Percentiles rank a stretch among this genome's conserved stretches.
These are phyloP conservation scores for Starmerella roubikii DNA, from an alignment of 805 yeast genomes.

Conservation along the genomic window DNA sequence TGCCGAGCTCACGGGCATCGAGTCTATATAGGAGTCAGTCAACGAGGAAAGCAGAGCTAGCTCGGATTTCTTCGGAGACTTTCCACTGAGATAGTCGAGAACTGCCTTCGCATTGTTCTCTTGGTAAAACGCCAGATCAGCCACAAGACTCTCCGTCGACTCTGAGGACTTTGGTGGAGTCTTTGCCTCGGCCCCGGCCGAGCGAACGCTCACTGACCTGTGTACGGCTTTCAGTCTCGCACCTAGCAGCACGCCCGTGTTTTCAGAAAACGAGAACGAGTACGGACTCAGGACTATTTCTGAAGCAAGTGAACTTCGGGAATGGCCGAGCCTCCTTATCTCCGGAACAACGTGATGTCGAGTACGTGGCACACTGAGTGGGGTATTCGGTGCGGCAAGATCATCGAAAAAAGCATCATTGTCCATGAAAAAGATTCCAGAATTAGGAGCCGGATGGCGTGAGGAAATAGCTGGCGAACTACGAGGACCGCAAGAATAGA, in stretches of 20 bases:
- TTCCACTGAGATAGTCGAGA: not conserved
- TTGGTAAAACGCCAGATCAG: too few species aligned
- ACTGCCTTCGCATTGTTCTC: not conserved
- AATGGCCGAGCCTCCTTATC: too few species aligned
- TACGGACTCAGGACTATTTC: slow-evolving; percentile 4
- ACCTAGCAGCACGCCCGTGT: slow-evolving; percentile 12
- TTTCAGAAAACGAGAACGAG: slow-evolving; percentile 18
- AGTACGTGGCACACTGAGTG: too few species aligned
- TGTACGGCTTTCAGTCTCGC: slow-evolving; percentile 19
- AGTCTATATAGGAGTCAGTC: slow-evolving; percentile 2
- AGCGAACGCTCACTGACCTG: not conserved
- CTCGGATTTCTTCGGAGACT: not conserved
- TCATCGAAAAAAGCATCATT: too few species aligned
- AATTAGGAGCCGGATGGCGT: too few species aligned
- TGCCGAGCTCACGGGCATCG: not conserved
- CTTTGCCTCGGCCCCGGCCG: not conserved
- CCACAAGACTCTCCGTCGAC: too few species aligned
- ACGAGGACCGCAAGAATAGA: too few species aligned
- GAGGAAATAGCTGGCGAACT: too few species aligned
- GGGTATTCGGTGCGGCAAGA: too few species aligned
- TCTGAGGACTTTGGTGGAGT: too few species aligned
- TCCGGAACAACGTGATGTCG: too few species aligned
- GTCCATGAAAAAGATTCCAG: too few species aligned
- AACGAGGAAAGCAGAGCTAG: not conserved
- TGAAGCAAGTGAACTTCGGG: not conserved